Conservation (phyloP, 345 rosid genomes). For the Erysimum cheiranthoides region DNA sequence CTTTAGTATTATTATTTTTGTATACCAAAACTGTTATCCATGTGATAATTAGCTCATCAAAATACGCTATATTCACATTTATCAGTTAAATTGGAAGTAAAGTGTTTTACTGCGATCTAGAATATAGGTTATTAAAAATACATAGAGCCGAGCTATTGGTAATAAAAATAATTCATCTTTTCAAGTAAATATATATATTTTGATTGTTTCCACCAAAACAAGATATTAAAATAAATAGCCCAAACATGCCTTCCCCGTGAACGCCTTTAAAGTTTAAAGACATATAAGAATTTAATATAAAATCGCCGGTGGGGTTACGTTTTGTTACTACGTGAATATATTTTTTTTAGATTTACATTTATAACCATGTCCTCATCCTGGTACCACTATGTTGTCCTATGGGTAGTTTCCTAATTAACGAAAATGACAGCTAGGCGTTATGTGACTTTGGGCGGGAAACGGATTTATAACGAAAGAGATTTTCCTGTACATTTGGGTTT, state of each 20-base stretch:
- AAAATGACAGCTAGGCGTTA: slow-evolving; percentile 47
- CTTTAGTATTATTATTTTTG: not conserved
- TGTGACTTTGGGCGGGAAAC: slow-evolving; percentile 44
- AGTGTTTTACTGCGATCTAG: not conserved
- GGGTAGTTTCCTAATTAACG: slow-evolving; percentile 33
- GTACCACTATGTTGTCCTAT: slow-evolving; percentile 17
- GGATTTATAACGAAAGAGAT: not conserved
- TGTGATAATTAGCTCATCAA: slow-evolving; percentile 9
- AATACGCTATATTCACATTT: not conserved
- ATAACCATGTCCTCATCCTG: slow-evolving; percentile 25
- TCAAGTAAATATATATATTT: not conserved
- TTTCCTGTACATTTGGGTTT: slow-evolving; percentile 16
- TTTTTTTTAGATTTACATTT: not conserved
- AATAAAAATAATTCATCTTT: not conserved
- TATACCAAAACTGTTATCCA: not conserved
- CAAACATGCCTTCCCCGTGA: slow-evolving; percentile 44
- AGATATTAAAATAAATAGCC: slow-evolving; percentile 32
- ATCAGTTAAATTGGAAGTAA: too few species aligned
- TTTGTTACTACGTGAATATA: slow-evolving; percentile 38
- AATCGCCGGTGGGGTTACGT: slow-evolving; percentile 52
- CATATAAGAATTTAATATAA: slow-evolving; percentile 35
- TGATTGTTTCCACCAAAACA: slow-evolving; percentile 35
- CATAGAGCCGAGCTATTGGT: slow-evolving; percentile 25
- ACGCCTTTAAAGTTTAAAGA: slow-evolving; percentile 35
- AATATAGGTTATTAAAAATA: slow-evolving; percentile 4